These are phyloP conservation scores for Candida sp. DNA, from an alignment of 1,139 yeast genomes.

Conservation along the genomic window DNA sequence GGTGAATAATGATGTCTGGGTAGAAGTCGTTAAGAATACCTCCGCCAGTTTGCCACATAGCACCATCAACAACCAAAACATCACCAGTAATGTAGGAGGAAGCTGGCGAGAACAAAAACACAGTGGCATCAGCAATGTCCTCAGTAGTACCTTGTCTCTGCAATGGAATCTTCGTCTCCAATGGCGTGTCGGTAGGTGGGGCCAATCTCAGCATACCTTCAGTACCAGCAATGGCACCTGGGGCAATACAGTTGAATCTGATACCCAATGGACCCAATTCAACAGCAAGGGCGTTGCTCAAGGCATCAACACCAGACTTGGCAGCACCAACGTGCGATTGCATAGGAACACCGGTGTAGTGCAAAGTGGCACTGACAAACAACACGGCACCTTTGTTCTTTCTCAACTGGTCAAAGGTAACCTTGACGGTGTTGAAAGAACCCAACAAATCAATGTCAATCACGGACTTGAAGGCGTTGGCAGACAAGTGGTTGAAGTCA, in stretches of 20 bases:
- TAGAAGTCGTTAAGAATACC: constrained; percentile 33
- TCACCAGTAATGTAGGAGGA: constrained; percentile 82
- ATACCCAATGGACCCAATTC: constrained; percentile 93
- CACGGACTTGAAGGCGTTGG: constrained; percentile 91
- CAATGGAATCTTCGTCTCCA: constrained; percentile 62
- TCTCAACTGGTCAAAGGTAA: constrained; percentile 69
- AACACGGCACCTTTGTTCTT: constrained; percentile 72
- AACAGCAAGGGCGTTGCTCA: constrained; percentile 83
- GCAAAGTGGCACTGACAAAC: constrained; percentile 93
- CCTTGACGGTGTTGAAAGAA: constrained; percentile 88
- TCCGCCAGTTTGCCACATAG: constrained; percentile 79
- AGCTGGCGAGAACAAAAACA: constrained; percentile 82
- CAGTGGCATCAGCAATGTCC: constrained; percentile 92
- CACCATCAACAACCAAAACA: constrained; percentile 87
- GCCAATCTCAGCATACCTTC: constrained; percentile 77
- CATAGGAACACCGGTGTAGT: constrained; percentile 89
- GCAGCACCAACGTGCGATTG: constrained; percentile 95
- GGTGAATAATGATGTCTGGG: constrained; percentile 33
- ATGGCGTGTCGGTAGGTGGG: constrained; percentile 37
- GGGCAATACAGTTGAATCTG: constrained; percentile 85
- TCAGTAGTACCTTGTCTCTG: constrained; percentile 75
- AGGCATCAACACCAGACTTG: constrained; percentile 93
- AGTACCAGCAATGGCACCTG: constrained; percentile 85
- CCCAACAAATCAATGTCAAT: constrained; percentile 88
- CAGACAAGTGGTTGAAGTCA: constrained; percentile 77